These are phyloP conservation scores for Kokia cookei DNA, from an alignment of 441 rosid genomes.

Conservation along the genomic window DNA sequence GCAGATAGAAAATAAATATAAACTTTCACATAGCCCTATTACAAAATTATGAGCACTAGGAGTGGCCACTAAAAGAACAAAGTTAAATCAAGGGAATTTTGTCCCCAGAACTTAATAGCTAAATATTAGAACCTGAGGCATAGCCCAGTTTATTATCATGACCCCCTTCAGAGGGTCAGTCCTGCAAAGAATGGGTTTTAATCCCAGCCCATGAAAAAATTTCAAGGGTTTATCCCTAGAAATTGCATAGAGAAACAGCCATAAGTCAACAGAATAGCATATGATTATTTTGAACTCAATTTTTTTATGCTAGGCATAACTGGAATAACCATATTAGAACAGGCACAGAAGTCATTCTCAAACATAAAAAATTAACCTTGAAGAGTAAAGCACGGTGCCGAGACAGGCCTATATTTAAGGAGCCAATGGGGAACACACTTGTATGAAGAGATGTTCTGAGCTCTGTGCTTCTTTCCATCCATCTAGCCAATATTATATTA, in stretches of 20 bases:
- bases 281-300: too few species aligned
- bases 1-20: conserved; percentile 22
- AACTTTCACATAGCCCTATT: not conserved
- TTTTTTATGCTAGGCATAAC: too few species aligned
- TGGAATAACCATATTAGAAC: too few species aligned
- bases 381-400: conserved; percentile 98
- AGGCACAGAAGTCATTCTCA: not conserved
- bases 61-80: not conserved
- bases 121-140: too few species aligned
- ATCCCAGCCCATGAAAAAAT: too few species aligned
- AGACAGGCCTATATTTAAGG: conserved; percentile 76
- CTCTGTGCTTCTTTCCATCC: conserved; percentile 84
- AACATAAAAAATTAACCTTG: conserved; percentile 51
- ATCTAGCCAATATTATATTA: conserved; percentile 59
- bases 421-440: conserved; percentile 84
- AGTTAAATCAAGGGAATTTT: not conserved
- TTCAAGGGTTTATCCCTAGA: too few species aligned
- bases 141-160: too few species aligned
- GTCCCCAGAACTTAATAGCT: too few species aligned
- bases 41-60: not conserved
- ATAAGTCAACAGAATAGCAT: too few species aligned
- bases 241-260: too few species aligned
- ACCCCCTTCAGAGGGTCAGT: too few species aligned
- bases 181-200: too few species aligned
- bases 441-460: conserved; percentile 72